Evolutionary conservation across 164 flowering plant species (phyloP), one percentile per base, ranked within the genome.

Genomic region (Nelumbo lutea): DNA sequence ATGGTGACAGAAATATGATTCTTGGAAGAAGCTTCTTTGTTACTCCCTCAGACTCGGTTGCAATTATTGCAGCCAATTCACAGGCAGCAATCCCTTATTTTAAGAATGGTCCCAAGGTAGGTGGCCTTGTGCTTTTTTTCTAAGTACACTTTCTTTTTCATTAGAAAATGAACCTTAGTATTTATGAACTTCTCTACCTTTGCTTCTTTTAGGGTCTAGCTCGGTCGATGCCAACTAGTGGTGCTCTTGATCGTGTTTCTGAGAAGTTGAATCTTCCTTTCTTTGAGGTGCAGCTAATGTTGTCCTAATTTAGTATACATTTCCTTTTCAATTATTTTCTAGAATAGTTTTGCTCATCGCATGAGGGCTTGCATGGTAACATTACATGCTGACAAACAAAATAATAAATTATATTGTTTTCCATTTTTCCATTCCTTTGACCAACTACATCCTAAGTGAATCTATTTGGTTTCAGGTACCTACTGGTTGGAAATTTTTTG

Each of bases 401-500:
- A 40, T 38, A 64, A 10, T 50, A 15, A 44, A 44, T 7, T 13
- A 42, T 9, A 41, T 39, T 40, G 13, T 42, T 9, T 27, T 9
- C 38, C 45, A 9, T 15, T 9, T 50, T 53, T 10, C 38, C 10
- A 67, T 42, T 66, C 13, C 61, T 14, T 14, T 62, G 61, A 67
- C 62, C 67, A 42, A n/a, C 40, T 39, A 68, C 39, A 47, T 59
- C 68, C 42, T 68, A 51, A 61, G 46, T 48, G 42, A 15, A 3
- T 45, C 42, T 69, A 72, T 40, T 64, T 72, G 65, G 41, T 45
- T 80, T 72, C 80, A 96, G 99, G 98, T 96, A 38, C 99, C 99
- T 10, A 96, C 99, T 58, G 98, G 99, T 64, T 96, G 99, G 99
- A 96, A 96, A 69, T 96, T 96, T 79, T 96, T 96, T 76, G 99